phyloP scores from a whole-genome alignment of 192 early-diverging fungal genomes.

The Nowakowskiella sp. region DNA sequence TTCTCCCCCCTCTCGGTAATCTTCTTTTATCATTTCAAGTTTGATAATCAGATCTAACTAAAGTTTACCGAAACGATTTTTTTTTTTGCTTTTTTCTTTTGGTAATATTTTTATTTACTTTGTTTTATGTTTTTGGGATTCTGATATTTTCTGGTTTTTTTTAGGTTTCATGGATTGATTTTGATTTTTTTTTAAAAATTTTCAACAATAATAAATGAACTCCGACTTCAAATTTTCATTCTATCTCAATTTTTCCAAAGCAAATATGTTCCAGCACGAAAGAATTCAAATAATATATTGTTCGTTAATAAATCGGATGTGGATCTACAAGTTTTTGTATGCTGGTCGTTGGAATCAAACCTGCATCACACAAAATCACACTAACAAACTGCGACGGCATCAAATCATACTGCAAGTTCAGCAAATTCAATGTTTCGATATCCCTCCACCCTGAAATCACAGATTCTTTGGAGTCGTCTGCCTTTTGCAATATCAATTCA shows the following conservation, averaged over 20 bases:
- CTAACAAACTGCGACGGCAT: slow-evolving; percentile 91
- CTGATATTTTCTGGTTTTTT: not conserved
- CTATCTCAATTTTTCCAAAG: not conserved
- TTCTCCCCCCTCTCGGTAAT: too few species aligned
- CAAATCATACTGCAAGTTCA: slow-evolving; percentile 91
- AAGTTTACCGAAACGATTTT: too few species aligned
- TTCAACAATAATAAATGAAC: not conserved
- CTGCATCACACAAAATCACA: slow-evolving; percentile 84
- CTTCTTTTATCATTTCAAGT: too few species aligned
- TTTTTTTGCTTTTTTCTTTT: too few species aligned
- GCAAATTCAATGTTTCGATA: slow-evolving; percentile 63
- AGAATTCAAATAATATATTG: too few species aligned
- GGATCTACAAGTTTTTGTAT: slow-evolving; percentile 67
- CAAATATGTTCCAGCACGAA: too few species aligned
- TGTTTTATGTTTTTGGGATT: too few species aligned
- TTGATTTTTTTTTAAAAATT: not conserved
- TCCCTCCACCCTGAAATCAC: slow-evolving; percentile 72
- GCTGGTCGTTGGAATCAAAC: slow-evolving; percentile 82
- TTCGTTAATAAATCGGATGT: too few species aligned
- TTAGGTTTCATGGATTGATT: not conserved
- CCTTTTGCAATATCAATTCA: slow-evolving; percentile 52
- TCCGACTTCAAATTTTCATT: not conserved
- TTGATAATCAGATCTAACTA: too few species aligned
- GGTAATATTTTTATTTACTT: too few species aligned
- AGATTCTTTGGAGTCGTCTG: slow-evolving; percentile 17